Conservation (phyloP, 345 rosid species). For the Psidium guajava region DNA sequence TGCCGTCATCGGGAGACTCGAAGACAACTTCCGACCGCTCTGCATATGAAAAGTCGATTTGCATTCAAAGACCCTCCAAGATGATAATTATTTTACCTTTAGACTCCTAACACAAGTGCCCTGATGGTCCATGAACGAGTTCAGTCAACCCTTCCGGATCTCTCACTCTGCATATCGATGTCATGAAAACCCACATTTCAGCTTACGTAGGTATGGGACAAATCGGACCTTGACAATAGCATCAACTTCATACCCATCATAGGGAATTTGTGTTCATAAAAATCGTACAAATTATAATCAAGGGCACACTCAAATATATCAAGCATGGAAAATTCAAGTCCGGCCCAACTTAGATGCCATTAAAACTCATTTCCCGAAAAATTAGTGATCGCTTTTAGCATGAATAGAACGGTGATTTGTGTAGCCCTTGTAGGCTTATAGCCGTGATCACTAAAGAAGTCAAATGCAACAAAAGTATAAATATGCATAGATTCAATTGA, state of each 20-base stretch:
- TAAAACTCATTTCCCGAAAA: background rate
- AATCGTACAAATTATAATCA: background rate
- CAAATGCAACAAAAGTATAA: too few species aligned
- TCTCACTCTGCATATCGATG: rapidly evolving
- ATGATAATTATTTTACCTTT: background rate
- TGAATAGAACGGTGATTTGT: background rate
- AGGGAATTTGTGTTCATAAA: background rate
- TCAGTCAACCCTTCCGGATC: background rate
- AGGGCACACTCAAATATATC: background rate
- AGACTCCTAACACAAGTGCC: background rate
- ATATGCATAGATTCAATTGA: too few species aligned
- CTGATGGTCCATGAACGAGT: background rate
- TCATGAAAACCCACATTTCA: background rate
- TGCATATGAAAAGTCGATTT: background rate
- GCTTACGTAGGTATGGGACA: background rate
- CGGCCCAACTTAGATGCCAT: background rate
- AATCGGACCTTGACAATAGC: background rate
- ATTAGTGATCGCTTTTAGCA: background rate
- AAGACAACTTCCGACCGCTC: background rate
- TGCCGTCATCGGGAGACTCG: background rate
- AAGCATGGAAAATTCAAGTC: too few species aligned
- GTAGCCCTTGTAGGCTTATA: too few species aligned
- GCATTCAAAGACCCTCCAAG: background rate
- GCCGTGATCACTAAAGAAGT: too few species aligned
- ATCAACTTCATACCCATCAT: background rate